Conservation (phyloP, 768 basidiomycete species). For the Suillus subluteus region DNA sequence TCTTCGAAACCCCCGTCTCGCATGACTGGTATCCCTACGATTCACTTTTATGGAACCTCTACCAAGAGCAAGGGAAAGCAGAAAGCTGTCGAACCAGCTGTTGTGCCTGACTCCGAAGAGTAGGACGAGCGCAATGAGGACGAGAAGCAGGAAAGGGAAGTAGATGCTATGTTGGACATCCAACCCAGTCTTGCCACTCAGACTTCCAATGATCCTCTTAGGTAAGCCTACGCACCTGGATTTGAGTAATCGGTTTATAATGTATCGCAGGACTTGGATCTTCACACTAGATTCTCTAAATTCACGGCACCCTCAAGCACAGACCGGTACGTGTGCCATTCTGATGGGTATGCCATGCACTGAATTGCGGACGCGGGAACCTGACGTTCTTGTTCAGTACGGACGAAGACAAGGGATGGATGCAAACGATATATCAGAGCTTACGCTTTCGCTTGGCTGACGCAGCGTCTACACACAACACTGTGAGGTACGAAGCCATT, state of each 20-base stretch:
- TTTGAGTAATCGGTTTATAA: neutral
- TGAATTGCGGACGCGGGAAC: too few relatives aligned
- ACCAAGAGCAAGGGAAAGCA: conserved; percentile 9
- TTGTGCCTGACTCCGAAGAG: conserved; percentile 24
- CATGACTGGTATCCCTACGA: conserved; percentile 19
- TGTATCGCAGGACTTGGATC: conserved; percentile 64
- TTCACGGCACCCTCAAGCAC: conserved; percentile 65
- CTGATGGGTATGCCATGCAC: too few relatives aligned
- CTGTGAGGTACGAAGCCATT: too few relatives aligned
- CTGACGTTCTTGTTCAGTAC: too few relatives aligned
- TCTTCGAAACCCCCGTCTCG: conserved; percentile 13
- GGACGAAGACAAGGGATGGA: too few relatives aligned
- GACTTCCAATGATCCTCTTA: conserved; percentile 19
- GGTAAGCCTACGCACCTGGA: conserved; percentile 19
- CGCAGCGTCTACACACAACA: too few relatives aligned
- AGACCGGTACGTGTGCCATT: too few relatives aligned
- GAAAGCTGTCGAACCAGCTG: conserved; percentile 4
- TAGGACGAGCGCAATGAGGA: conserved; percentile 29
- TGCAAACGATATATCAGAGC: too few relatives aligned
- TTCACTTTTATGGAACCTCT: conserved; percentile 29
- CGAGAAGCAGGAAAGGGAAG: conserved; percentile 35
- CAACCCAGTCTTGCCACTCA: conserved; percentile 19
- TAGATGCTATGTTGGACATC: conserved; percentile 31
- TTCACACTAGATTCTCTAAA: conserved; percentile 92
- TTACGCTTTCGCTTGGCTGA: too few relatives aligned